Evolutionary conservation across 305 asterid species (phyloP).

Genomic region (Solanum aculeatissimum): DNA sequence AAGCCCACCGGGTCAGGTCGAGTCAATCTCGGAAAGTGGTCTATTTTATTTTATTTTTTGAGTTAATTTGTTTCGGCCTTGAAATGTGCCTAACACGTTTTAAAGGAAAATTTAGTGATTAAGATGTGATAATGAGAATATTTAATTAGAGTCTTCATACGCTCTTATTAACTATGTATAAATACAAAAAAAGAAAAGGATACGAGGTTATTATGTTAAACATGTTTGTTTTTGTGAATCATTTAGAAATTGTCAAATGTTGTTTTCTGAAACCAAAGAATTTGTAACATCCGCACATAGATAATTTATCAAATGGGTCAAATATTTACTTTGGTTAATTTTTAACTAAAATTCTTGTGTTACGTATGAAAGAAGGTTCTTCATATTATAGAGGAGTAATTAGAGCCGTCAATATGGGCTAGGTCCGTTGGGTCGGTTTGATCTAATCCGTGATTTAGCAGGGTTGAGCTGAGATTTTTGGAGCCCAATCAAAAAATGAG

Average conservation of each 20-base stretch:
- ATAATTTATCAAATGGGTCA: background rate
- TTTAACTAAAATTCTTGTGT: background rate
- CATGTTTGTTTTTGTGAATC: background rate
- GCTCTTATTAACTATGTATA: background rate
- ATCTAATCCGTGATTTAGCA: too few species aligned
- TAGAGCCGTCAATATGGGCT: too few species aligned
- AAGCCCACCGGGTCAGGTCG: too few species aligned
- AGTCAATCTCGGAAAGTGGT: too few species aligned
- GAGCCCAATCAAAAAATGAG: too few species aligned
- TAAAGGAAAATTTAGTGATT: background rate
- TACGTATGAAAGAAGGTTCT: background rate
- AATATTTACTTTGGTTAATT: background rate
- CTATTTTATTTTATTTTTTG: background rate
- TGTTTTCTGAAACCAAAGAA: background rate
- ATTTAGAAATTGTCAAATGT: background rate
- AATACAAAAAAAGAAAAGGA: background rate
- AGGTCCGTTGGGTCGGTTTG: too few species aligned
- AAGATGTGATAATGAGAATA: background rate
- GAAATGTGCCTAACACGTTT: background rate
- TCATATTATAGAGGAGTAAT: background rate
- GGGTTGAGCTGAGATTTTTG: too few species aligned
- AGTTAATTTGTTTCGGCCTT: background rate
- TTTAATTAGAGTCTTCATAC: background rate
- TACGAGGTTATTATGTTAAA: background rate
- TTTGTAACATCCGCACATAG: background rate